Evolutionary conservation across 1,284 basidiomycete genomes (phyloP).

Genomic region (Phlebopus sp.): DNA sequence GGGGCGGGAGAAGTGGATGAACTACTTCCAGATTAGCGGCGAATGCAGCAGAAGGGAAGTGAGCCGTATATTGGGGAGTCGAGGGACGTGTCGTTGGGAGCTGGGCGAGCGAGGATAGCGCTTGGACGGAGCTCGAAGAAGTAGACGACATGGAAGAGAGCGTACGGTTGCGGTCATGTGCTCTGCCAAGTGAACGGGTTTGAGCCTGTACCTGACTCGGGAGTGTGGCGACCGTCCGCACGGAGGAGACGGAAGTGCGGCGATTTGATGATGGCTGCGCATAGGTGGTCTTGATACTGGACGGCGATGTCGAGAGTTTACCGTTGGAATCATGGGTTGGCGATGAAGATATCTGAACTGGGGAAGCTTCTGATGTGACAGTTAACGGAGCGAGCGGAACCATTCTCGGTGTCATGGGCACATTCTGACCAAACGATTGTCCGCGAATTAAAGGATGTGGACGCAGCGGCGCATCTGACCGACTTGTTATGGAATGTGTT

Average conservation of each 20-base stretch:
- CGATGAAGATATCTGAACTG: constrained; percentile 41
- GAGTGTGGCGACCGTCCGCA: constrained; percentile 59
- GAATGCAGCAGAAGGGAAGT: constrained; percentile 57
- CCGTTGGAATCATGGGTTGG: constrained; percentile 28
- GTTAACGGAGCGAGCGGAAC: constrained; percentile 61
- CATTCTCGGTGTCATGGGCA: constrained; percentile 41
- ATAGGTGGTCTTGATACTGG: constrained; percentile 36
- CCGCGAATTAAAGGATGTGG: constrained; percentile 76
- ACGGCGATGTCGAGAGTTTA: constrained; percentile 34
- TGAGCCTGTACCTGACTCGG: constrained; percentile 36
- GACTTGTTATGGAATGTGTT: constrained; percentile 49
- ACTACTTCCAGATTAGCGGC: constrained; percentile 52
- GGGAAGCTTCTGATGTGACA: constrained; percentile 51
- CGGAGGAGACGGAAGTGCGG: constrained; percentile 65
- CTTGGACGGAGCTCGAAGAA: constrained; percentile 55
- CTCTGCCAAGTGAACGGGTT: constrained; percentile 30
- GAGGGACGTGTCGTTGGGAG: constrained; percentile 54
- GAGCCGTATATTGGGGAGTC: constrained; percentile 45
- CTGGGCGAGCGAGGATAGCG: constrained; percentile 60
- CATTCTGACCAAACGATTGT: constrained; percentile 52
- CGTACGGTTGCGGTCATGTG: constrained; percentile 59
- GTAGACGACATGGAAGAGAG: constrained; percentile 61
- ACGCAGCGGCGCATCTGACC: constrained; percentile 42
- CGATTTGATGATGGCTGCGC: constrained; percentile 33
- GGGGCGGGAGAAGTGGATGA: constrained; percentile 66